Conservation (phyloP, 192 early-diverging fungal species). For the Coemansia sp. region DNA sequence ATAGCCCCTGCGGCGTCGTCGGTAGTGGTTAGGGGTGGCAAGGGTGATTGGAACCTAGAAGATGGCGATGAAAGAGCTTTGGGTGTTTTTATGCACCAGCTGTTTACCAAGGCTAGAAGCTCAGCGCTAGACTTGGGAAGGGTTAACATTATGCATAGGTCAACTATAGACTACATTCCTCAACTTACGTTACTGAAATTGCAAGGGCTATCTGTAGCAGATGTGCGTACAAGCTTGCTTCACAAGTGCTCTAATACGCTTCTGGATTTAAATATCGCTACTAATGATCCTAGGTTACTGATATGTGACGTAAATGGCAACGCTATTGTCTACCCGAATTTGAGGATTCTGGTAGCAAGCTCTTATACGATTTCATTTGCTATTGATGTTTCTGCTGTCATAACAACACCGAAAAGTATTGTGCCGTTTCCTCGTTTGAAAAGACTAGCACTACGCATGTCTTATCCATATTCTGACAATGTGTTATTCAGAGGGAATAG, state of each 20-base stretch:
- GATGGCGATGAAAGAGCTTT: neutral
- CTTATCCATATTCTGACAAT: too few species aligned
- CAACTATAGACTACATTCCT: neutral
- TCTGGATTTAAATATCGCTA: neutral
- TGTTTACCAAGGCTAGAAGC: neutral
- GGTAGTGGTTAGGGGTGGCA: neutral
- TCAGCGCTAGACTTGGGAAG: neutral
- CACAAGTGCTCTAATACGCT: neutral
- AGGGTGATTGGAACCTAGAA: neutral
- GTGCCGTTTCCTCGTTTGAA: slow-evolving; percentile 3
- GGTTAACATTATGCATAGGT: neutral
- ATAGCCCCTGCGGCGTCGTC: neutral
- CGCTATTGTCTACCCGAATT: neutral
- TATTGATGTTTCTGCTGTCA: neutral
- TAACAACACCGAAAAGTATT: neutral
- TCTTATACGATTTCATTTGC: neutral
- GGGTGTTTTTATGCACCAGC: neutral
- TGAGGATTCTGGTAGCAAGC: neutral
- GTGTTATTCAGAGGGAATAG: neutral
- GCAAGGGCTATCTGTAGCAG: neutral
- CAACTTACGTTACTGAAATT: neutral
- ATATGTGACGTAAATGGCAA: neutral
- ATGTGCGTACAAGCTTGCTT: neutral
- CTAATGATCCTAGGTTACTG: neutral
- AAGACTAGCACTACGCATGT: neutral